A percentile compares a stretch with the other conserved stretches of the same genome.
Conservation (phyloP, 2,329 filamentous ascomycete species). For the Botrytis elliptica region DNA sequence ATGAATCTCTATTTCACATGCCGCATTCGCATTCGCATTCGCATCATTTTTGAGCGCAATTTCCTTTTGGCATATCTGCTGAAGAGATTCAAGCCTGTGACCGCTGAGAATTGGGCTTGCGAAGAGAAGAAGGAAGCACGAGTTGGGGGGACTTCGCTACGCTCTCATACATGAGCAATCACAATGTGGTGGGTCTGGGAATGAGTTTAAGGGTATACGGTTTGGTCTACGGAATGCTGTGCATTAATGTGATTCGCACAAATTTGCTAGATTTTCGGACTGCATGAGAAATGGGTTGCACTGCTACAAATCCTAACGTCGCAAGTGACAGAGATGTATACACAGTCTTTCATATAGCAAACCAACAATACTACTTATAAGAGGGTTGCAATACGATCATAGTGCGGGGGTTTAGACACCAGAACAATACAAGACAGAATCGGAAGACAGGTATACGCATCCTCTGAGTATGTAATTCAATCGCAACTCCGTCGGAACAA, state of each 20-base stretch:
- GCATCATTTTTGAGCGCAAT: background rate
- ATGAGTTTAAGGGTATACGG: fast-evolving
- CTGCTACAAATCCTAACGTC: background rate
- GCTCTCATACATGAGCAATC: background rate
- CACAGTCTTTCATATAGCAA: background rate
- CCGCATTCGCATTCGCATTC: background rate
- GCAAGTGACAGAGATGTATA: background rate
- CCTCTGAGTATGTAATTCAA: background rate
- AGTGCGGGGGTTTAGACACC: too few relatives aligned
- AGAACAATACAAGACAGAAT: background rate
- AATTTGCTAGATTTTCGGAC: background rate
- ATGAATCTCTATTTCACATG: background rate
- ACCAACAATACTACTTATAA: background rate
- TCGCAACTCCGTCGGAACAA: background rate
- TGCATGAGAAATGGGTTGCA: background rate
- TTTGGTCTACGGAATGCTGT: background rate
- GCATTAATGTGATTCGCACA: fast-evolving
- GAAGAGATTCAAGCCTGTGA: background rate
- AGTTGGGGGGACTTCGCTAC: background rate
- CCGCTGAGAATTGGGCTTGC: background rate
- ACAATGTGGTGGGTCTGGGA: background rate
- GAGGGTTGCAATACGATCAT: background rate
- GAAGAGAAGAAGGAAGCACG: background rate
- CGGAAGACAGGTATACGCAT: background rate
- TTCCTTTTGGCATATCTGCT: background rate